These are phyloP conservation scores for Linnemannia elongata DNA, from an alignment of 192 early-diverging fungal genomes.

Conservation along the genomic window DNA sequence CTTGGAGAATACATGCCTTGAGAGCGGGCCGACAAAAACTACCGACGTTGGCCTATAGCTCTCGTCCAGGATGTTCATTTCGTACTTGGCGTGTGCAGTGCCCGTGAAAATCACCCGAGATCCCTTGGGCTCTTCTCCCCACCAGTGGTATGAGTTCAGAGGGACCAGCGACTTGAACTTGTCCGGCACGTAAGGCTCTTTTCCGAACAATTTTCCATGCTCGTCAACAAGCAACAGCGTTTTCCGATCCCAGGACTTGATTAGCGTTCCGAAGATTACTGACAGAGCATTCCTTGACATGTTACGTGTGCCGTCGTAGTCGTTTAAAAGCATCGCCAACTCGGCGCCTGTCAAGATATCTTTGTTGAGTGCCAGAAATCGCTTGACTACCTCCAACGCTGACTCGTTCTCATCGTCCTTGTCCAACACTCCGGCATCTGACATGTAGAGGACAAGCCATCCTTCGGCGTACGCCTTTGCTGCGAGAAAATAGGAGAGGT, in stretches of 20 bases:
- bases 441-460: constrained; percentile 43
- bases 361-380: constrained; percentile 40
- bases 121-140: constrained; percentile 31
- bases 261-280: not conserved
- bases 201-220: constrained; percentile 41
- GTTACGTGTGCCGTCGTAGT: not conserved
- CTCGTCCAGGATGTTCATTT: constrained; percentile 29
- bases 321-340: constrained; percentile 23
- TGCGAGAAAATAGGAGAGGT: constrained; percentile 40
- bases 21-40: constrained; percentile 37
- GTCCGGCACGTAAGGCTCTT: constrained; percentile 20
- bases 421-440: constrained; percentile 40
- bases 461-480: constrained; percentile 37
- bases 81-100: constrained; percentile 39
- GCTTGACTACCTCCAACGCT: not conserved
- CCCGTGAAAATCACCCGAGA: constrained; percentile 51
- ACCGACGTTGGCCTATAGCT: constrained; percentile 19
- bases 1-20: constrained; percentile 22
- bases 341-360: constrained; percentile 54
- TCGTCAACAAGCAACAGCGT: constrained; percentile 49
- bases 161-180: constrained; percentile 21
- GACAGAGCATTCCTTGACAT: not conserved
- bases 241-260: constrained; percentile 17
- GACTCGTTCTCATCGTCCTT: not conserved
- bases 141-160: constrained; percentile 26